phyloP scores from a whole-genome alignment of 352 stramenopile genomes.

The Nothophytophthora sp. region DNA sequence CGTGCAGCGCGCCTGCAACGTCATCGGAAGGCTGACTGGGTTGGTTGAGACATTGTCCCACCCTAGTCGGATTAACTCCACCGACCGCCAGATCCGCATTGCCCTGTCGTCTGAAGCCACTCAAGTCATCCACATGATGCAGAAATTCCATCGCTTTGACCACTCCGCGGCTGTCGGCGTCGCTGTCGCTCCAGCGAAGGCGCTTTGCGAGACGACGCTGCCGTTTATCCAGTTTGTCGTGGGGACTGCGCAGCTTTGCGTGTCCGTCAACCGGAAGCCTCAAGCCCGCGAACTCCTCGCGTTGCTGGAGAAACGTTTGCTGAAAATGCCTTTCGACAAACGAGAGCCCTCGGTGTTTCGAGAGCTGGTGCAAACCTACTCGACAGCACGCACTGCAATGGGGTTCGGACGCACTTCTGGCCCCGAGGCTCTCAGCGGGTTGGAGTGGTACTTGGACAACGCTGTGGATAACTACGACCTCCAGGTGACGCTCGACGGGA shows the following conservation, averaged over 20 bases:
- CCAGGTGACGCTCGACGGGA: not conserved
- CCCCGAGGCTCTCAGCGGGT: not conserved
- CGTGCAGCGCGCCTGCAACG: constrained; percentile 6
- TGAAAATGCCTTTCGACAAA: constrained; percentile 14
- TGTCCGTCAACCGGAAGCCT: constrained; percentile 12
- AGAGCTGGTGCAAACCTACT: constrained; percentile 17
- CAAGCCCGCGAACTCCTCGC: constrained; percentile 22
- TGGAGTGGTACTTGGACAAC: constrained; percentile 13
- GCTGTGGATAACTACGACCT: constrained; percentile 1
- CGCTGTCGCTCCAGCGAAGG: constrained; percentile 7
- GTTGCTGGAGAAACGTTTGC: constrained; percentile 25
- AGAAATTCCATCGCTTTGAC: constrained; percentile 27
- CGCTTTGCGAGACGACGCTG: constrained; percentile 12
- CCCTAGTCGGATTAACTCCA: constrained; percentile 13
- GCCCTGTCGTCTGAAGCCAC: not conserved
- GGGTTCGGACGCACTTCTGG: constrained; percentile 7
- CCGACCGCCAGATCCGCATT: constrained; percentile 1
- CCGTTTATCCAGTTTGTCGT: constrained; percentile 19
- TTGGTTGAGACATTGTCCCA: constrained; percentile 4
- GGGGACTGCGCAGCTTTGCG: constrained; percentile 9
- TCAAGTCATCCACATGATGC: constrained; percentile 25
- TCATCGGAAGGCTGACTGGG: constrained; percentile 9
- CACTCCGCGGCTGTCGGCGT: constrained; percentile 2
- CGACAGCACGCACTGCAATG: constrained; percentile 7
- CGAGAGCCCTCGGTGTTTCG: not conserved